Evolutionary conservation across 2,329 filamentous ascomycete species (phyloP), one percentile per base, ranked within the genome.

Genomic region (Corynespora cassiicola): DNA sequence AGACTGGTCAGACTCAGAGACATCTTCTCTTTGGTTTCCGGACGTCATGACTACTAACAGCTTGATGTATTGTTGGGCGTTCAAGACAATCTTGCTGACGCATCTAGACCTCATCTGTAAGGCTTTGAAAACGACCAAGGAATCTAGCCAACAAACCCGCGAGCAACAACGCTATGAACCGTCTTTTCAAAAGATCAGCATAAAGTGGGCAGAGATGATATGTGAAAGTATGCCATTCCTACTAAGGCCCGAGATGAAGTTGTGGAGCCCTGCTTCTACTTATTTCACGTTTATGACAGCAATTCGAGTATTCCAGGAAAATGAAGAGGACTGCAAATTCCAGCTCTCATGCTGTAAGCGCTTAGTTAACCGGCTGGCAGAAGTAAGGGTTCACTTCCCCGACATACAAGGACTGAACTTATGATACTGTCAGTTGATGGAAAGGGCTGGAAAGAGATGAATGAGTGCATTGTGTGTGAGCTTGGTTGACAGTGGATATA

Each of bases 11-110:
- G 17, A 22, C 18, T 23, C 37, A 27, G 19, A 17, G 18, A 20
- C 11, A 18, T n/a, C 31, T 12, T 21, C 17, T 10, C 26, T 45
- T 14, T 45, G 41, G 31, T 45, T 36, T 28, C 27, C 31, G 10
- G 33, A 41, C 25, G 28, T 40, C 21, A 36, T 45, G 37, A 29
- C 22, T 7, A 32, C 42, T 15, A 45, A 33, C 17, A 45, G 27
- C 20, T 17, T 41, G 31, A 37, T 18, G 7, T 37, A 45, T 37
- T 41, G 17, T 18, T 45, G 31, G 41, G 41, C 36, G 27, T 36
- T 45, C 12, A 14, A 29, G 31, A 45, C 37, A 18, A 14, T 45
- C 14, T 30, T 27, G 14, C 25, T 22, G 22, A 30, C 12, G 19
- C 31, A 41, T 23, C 15, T 41, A 5, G 14, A 16, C 17, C 12